These are phyloP conservation scores for Naumovozyma baii DNA, from an alignment of 805 yeast genomes.

Conservation along the genomic window DNA sequence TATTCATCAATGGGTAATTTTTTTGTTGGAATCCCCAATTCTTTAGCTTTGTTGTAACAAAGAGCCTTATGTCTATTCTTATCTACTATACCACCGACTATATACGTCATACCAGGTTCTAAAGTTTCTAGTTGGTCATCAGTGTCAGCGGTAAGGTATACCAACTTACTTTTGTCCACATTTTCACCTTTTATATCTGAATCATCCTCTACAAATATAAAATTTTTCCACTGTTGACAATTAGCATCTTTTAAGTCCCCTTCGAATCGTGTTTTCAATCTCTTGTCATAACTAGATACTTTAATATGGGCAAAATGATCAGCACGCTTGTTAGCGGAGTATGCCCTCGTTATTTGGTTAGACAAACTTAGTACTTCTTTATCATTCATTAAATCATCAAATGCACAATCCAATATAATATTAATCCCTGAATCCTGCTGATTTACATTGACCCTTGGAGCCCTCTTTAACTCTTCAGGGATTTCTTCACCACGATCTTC, in stretches of 20 bases:
- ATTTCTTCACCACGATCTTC: constrained; percentile 33
- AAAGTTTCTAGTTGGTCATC: constrained; percentile 55
- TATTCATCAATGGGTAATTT: constrained; percentile 81
- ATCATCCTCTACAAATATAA: constrained; percentile 39
- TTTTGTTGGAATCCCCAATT: constrained; percentile 60
- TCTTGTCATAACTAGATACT: constrained; percentile 57
- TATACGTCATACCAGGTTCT: constrained; percentile 63
- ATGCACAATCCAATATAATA: constrained; percentile 78
- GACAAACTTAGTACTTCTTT: constrained; percentile 61
- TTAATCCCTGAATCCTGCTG: constrained; percentile 43
- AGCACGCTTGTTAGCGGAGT: constrained; percentile 65
- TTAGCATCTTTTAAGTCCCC: constrained; percentile 42
- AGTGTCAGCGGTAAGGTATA: constrained; percentile 84
- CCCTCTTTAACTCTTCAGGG: constrained; percentile 32
- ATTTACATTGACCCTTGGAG: constrained; percentile 30
- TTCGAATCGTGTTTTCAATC: constrained; percentile 61
- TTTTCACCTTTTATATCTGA: constrained; percentile 28
- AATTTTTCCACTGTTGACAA: constrained; percentile 59
- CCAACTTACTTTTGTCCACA: constrained; percentile 34
- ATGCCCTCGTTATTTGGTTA: constrained; percentile 72
- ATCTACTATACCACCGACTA: constrained; percentile 94
- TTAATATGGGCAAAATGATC: constrained; percentile 46
- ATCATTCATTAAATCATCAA: constrained; percentile 81
- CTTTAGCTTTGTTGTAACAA: constrained; percentile 73
- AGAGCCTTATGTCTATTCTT: constrained; percentile 79